These are phyloP conservation scores for Aspergillus sp. DNA, from an alignment of 2,329 filamentous ascomycete genomes.

Conservation along the genomic window DNA sequence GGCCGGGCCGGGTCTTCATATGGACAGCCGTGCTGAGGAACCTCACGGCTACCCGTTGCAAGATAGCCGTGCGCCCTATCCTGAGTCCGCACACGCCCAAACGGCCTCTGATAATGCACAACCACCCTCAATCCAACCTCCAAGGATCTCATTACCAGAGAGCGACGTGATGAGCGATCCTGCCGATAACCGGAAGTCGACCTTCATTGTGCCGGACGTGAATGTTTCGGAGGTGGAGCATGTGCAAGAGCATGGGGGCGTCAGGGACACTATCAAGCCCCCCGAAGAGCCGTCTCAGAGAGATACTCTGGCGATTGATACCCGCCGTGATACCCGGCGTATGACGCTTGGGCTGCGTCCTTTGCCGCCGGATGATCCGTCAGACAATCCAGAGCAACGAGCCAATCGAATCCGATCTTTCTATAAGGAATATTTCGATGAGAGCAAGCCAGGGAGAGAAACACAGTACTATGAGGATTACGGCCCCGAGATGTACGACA, in stretches of 20 bases:
- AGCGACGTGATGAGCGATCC: constrained; percentile 46
- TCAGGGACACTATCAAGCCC: constrained; percentile 10
- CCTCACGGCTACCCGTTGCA: constrained; percentile 14
- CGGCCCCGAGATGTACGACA: constrained; percentile 58
- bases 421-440: constrained; percentile 99
- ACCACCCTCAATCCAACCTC: constrained; percentile 14
- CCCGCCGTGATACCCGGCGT: constrained; percentile 37
- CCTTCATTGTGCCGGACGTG: constrained; percentile 33
- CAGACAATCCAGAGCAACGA: constrained; percentile 85
- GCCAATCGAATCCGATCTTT: constrained; percentile 97
- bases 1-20: not conserved
- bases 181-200: constrained; percentile 45
- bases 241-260: constrained; percentile 6
- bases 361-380: constrained; percentile 74
- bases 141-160: constrained; percentile 31
- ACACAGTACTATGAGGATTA: constrained; percentile 65
- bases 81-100: constrained; percentile 2
- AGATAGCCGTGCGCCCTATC: constrained; percentile 8
- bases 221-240: constrained; percentile 20
- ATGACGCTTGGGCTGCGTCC: constrained; percentile 63
- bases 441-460: constrained; percentile 49
- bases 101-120: constrained; percentile 9
- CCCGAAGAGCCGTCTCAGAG: constrained; percentile 17
- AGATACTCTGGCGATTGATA: constrained; percentile 15
- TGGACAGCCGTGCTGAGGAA: not conserved